Evolutionary conservation across 2,329 filamentous ascomycete species (phyloP).

Genomic region (Dissoconium aciculare): DNA sequence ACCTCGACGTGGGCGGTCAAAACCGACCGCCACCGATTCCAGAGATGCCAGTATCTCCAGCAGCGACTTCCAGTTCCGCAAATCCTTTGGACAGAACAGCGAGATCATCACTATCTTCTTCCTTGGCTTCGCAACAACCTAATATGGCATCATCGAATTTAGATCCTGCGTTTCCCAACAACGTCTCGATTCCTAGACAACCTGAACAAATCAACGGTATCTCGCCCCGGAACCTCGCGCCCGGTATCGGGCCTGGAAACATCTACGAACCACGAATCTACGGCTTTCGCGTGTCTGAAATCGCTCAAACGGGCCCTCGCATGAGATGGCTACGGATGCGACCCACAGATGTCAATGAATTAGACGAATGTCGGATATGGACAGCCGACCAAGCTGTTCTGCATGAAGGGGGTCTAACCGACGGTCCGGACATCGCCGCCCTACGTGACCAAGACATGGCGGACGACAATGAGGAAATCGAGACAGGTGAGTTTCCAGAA

Average conservation of each 20-base stretch:
- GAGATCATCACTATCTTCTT: conserved; percentile 18
- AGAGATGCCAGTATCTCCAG: conserved; percentile 1
- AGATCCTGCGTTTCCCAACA: conserved; percentile 6
- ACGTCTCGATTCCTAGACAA: conserved; percentile 27
- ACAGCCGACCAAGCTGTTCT: conserved; percentile 13
- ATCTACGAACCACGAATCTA: conserved; percentile 96
- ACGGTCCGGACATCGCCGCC: too few species aligned
- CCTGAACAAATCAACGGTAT: conserved; percentile 64
- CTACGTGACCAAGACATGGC: not conserved
- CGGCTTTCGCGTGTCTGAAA: conserved; percentile 85
- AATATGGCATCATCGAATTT: too few species aligned
- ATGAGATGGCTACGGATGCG: conserved; percentile 94
- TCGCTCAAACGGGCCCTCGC: conserved; percentile 73
- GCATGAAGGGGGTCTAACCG: not conserved
- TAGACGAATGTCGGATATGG: conserved; percentile 53
- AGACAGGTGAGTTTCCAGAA: too few species aligned
- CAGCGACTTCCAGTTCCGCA: conserved; percentile 2
- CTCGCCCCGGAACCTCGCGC: conserved; percentile 71
- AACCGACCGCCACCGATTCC: conserved; percentile 6
- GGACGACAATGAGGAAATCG: not conserved
- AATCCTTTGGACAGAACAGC: conserved; percentile 11
- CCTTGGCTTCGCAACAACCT: conserved; percentile 20
- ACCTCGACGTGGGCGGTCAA: conserved; percentile 58
- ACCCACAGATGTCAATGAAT: conserved; percentile 61
- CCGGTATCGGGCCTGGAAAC: conserved; percentile 63